phyloP scores from a whole-genome alignment of 768 basidiomycete species.

The Naganishia onofrii region DNA sequence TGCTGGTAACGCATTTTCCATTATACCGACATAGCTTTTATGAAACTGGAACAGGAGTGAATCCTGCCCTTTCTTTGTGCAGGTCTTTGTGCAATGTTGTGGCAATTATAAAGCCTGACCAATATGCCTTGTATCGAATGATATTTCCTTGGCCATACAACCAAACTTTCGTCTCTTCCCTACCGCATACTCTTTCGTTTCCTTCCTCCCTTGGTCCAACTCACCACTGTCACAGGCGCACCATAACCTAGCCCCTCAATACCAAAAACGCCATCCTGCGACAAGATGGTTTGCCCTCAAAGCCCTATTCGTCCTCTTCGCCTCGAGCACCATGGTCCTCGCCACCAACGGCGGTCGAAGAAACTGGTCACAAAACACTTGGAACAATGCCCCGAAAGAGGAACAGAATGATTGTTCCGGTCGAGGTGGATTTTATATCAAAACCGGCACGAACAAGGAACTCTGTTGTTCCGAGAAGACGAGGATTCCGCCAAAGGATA shows the following conservation, averaged over 20 bases:
- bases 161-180: too few relatives aligned
- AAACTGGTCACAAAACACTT: conserved; percentile 31
- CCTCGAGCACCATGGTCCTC: conserved; percentile 2
- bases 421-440: conserved; percentile 32
- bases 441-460: conserved; percentile 15
- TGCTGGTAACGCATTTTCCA: too few relatives aligned
- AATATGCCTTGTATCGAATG: too few relatives aligned
- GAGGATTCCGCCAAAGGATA: conserved; percentile 21
- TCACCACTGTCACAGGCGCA: too few relatives aligned
- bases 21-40: too few relatives aligned
- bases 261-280: neutral
- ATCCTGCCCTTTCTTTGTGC: too few relatives aligned
- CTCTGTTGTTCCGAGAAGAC: conserved; percentile 37
- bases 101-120: too few relatives aligned
- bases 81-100: too few relatives aligned
- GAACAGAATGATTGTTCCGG: conserved; percentile 35
- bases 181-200: too few relatives aligned
- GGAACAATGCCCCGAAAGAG: conserved; percentile 22
- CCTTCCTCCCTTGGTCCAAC: neutral
- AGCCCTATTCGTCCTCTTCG: conserved; percentile 19
- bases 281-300: neutral
- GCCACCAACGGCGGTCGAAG: conserved; percentile 19
- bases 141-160: too few relatives aligned
- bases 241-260: neutral
- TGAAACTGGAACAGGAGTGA: too few relatives aligned